A percentile compares a stretch with the other conserved stretches of the same genome.
These are phyloP conservation scores for Cymbidium sinense DNA, from an alignment of 106 monocot species.

Conservation along the genomic window DNA sequence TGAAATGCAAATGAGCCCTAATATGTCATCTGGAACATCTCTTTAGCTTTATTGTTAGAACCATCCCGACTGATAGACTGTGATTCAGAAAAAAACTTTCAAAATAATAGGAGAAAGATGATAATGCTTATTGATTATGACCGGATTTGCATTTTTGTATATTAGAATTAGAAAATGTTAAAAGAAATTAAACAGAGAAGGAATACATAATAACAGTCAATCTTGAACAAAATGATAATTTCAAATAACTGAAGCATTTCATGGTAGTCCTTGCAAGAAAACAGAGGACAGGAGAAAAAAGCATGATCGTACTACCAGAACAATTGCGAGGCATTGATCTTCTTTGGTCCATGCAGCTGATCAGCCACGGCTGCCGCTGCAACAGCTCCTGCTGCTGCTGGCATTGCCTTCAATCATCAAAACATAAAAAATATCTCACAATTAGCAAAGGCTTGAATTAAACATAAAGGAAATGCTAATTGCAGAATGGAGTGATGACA, in stretches of 20 bases:
- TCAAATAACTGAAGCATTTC: background rate
- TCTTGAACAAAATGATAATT: background rate
- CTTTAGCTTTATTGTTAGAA: too few relatives aligned
- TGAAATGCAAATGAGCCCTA: background rate
- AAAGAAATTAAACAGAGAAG: background rate
- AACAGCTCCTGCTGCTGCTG: slow-evolving; percentile 96
- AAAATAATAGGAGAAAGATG: background rate
- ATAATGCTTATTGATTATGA: background rate
- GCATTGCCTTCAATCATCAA: slow-evolving; percentile 58
- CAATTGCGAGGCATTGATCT: slow-evolving; percentile 71
- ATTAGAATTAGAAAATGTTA: background rate
- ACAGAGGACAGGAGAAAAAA: background rate
- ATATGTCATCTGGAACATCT: background rate
- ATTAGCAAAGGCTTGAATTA: background rate
- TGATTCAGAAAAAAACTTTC: background rate
- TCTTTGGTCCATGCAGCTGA: slow-evolving; percentile 95
- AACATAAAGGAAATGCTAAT: background rate
- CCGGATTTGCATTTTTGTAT: background rate
- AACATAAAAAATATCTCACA: slow-evolving; percentile 9
- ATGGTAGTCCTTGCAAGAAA: background rate
- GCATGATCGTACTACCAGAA: slow-evolving; percentile 47
- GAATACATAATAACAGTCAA: background rate
- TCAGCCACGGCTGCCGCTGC: slow-evolving; percentile 97
- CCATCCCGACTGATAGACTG: background rate
- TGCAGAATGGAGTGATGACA: background rate